Base-by-base conservation (phyloP, 164 flowering plant species). In the Malania oleifera region DNA sequence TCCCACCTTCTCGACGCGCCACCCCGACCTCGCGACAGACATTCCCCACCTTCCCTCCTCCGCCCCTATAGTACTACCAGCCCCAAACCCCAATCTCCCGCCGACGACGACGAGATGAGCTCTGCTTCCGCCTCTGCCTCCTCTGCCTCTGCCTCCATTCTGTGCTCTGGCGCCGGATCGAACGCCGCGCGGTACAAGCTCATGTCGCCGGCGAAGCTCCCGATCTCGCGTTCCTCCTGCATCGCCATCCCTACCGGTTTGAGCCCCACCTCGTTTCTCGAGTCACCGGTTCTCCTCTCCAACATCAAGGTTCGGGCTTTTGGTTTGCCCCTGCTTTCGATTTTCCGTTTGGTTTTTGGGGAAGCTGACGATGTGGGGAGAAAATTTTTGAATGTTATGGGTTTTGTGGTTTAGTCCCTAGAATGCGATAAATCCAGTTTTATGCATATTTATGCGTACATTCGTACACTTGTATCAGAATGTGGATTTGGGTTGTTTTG, bases 121-220 rank as follows among this genome's bases (percentile, higher is more conserved):
- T 17, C 46, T 22, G 46, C 19, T 22, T 1, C 9, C 46, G 46
- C 46, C 46, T n/a, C n/a, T n/a, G n/a, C n/a, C n/a, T n/a, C n/a
- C n/a, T n/a, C n/a, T n/a, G n/a, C n/a, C n/a, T n/a, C n/a, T n/a
- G n/a, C n/a, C n/a, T n/a, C n/a, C n/a, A n/a, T n/a, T n/a, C n/a
- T n/a, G n/a, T n/a, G n/a, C n/a, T n/a, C n/a, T n/a, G 31, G 39
- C 35, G 37, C 26, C 39, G 78, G 79, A 62, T 72, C 75, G 35
- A 63, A 44, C 59, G 57, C 73, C 28, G 82, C 79, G 28, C 76
- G 73, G 77, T 93, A 93, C 72, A 85, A 84, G 80, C 75, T 82
- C 43, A 79, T 93, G 90, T 84, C 97, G 0, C 98, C 98, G 20
- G 97, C 96, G 15, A 83, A 81, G 69, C 82, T 93, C 10, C 96